Conservation (phyloP, 306 rosid genomes). For the Citrullus amarus region DNA sequence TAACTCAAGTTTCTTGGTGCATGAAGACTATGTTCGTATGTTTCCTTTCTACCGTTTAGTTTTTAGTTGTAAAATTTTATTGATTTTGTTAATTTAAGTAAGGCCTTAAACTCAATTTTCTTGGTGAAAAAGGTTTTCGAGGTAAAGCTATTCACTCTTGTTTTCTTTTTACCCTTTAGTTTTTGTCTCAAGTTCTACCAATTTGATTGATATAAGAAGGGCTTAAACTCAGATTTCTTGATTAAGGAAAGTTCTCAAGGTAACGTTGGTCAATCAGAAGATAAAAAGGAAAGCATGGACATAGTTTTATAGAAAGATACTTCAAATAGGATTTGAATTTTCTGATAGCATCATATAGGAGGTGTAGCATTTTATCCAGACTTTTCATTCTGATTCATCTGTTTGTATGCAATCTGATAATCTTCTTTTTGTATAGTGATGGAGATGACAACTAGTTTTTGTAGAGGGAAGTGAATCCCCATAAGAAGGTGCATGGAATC, state of each 20-base stretch:
- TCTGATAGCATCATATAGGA: not conserved
- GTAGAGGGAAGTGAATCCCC: not conserved
- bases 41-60: not conserved
- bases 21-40: not conserved
- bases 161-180: not conserved
- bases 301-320: not conserved
- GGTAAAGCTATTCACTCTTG: not conserved
- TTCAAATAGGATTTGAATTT: not conserved
- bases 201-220: not conserved
- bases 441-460: not conserved
- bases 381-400: not conserved
- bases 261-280: not conserved
- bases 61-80: not conserved
- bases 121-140: not conserved
- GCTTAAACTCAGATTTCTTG: not conserved
- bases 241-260: not conserved
- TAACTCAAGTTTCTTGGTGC: not conserved
- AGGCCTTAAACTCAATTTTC: not conserved
- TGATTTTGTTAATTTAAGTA: not conserved
- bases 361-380: not conserved
- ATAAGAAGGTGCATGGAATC: not conserved
- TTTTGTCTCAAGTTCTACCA: not conserved
- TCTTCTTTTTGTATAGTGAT: not conserved
- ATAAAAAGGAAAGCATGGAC: not conserved
- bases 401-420: not conserved